Evolutionary conservation across 345 rosid genomes (phyloP), one percentile per base, ranked within the genome.

Genomic region (Ailanthus altissimus): DNA sequence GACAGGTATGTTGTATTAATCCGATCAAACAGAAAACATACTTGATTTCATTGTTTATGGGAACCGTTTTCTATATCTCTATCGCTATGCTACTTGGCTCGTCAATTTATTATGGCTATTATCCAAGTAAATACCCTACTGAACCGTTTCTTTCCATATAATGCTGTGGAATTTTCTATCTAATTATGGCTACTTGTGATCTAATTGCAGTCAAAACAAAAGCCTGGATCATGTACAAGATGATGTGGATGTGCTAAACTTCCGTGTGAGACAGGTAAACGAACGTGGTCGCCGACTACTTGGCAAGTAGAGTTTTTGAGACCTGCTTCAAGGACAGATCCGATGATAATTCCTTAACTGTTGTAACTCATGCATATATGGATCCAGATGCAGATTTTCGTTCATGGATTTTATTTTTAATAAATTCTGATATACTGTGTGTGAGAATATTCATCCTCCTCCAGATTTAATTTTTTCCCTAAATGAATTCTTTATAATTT

Each of bases 221-320:
- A 81, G 90, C 70, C 81, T 96, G 84, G 88, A 87, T 77, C 88
- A 80, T 82, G 68, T 90, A 40, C 74, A 92, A 56, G 88, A 86
- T 10, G 97, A 96, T 57, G 92, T 82, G 13, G 97, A 93, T 21
- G 94, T 80, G 84, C 85, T 93, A 23, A 86, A 83, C 82, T 26
- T 67, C 72, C 97, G 99, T 5, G 86, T 93, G 8, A 77, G 77
- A 57, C 87, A 86, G 57, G 94, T 97, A 12, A 90, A 89, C 81
- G 90, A 77, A 60, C 89, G 86, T 0, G 89, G 86, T 56, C 94
- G 88, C 8, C 89, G 79, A 67, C 82, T 96, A 81, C 97, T 96
- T 47, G 75, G 95, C 47, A 93, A 93, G 88, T 96, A 90, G 89
- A 64, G 26, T 61, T 32, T 53, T 42, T 20, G 11, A 45, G 14